Conservation (phyloP, 768 basidiomycete species). For the Russula lepida region DNA sequence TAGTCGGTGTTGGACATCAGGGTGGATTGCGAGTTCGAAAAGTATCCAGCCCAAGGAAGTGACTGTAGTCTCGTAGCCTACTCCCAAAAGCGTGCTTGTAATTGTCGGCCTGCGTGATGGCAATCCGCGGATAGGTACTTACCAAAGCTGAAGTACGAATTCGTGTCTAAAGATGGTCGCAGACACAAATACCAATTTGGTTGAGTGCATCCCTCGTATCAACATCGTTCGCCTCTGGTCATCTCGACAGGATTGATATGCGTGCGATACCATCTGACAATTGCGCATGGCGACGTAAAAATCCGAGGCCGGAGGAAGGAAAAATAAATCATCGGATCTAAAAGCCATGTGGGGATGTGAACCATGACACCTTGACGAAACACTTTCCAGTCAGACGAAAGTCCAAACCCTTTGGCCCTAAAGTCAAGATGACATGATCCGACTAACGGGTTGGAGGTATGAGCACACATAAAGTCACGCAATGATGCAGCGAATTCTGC, state of each 20-base stretch:
- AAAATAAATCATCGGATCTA: slow-evolving; percentile 10
- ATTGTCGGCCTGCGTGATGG: not conserved
- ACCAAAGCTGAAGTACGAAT: slow-evolving; percentile 12
- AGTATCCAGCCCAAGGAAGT: slow-evolving; percentile 15
- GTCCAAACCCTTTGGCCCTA: slow-evolving; percentile 18
- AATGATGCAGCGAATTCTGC: slow-evolving; percentile 6
- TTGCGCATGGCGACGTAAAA: slow-evolving; percentile 12
- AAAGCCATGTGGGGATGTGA: slow-evolving; percentile 1
- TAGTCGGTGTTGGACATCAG: slow-evolving; percentile 8
- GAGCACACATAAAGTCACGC: slow-evolving; percentile 13
- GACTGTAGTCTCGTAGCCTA: slow-evolving; percentile 13
- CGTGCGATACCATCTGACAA: slow-evolving; percentile 8
- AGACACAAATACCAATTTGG: slow-evolving; percentile 3
- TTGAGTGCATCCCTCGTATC: slow-evolving; percentile 12
- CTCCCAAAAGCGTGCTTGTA: slow-evolving; percentile 14
- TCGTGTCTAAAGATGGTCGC: not conserved
- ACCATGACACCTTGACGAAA: slow-evolving; percentile 14
- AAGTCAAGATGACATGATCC: not conserved
- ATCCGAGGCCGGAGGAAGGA: slow-evolving; percentile 12
- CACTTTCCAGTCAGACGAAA: slow-evolving; percentile 16
- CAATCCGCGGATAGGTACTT: not conserved
- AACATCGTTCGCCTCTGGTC: not conserved
- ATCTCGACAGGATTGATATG: slow-evolving; percentile 7
- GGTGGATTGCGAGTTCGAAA: slow-evolving; percentile 10
- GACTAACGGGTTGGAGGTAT: not conserved